phyloP scores from a whole-genome alignment of 148 eudicot species.

The Chenopodium formosanum region DNA sequence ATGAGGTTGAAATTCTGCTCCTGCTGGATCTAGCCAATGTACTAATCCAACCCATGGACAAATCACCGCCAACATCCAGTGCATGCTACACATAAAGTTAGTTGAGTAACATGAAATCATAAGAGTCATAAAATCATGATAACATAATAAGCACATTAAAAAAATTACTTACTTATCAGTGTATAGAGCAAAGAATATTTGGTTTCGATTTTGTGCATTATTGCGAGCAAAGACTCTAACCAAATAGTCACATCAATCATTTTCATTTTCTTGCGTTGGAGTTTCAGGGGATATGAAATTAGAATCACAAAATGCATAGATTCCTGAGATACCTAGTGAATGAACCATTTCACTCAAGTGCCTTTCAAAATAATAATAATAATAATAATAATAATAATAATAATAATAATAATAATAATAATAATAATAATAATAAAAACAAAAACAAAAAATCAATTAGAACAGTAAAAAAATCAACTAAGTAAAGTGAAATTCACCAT shows the following conservation, averaged over 20 bases:
- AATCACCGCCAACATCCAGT: not conserved
- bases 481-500: too few species aligned
- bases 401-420: not conserved
- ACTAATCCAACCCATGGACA: not conserved
- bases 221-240: not conserved
- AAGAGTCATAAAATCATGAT: not conserved
- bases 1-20: not conserved
- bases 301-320: not conserved
- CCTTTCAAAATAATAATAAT: not conserved
- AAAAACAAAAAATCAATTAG: too few species aligned
- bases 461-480: too few species aligned
- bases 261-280: not conserved
- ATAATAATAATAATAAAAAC: not conserved
- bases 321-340: not conserved
- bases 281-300: not conserved
- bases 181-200: not conserved
- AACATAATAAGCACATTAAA: not conserved
- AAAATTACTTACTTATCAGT: not conserved
- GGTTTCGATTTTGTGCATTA: not conserved
- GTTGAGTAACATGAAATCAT: not conserved
- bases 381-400: not conserved
- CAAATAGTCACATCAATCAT: slow-evolving; percentile 2
- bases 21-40: not conserved
- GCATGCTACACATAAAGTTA: not conserved
- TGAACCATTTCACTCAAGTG: not conserved